A percentile compares a stretch with the other conserved stretches of the same genome.
Evolutionary conservation across 192 early-diverging fungal species (phyloP).

Genomic region (Umbelopsis sp.): DNA sequence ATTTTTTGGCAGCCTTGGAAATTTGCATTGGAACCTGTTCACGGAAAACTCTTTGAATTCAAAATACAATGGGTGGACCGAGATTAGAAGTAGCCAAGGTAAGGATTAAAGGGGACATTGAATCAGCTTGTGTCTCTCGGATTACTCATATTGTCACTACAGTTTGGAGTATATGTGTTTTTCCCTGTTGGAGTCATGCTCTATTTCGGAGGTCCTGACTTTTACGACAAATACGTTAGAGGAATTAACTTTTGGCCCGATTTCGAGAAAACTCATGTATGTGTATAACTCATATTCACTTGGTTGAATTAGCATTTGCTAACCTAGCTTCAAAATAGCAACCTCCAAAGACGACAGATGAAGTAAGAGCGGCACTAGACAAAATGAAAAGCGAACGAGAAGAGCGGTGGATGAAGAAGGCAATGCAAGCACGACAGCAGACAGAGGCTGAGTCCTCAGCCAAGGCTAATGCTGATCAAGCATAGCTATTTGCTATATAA

Average conservation of each 20-base stretch:
- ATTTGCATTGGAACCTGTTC: not conserved
- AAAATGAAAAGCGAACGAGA: constrained; percentile 43
- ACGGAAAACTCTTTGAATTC: not conserved
- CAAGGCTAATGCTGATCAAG: not conserved
- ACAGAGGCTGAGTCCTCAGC: not conserved
- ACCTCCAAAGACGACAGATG: constrained; percentile 45
- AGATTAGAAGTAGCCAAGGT: constrained; percentile 50
- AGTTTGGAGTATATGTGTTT: constrained; percentile 58
- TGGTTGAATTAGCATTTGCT: not conserved
- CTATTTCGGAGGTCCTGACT: constrained; percentile 52
- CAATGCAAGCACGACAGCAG: constrained; percentile 22
- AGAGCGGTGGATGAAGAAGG: constrained; percentile 38
- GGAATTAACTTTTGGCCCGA: constrained; percentile 49
- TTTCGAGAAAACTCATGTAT: constrained; percentile 38
- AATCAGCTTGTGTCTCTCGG: not conserved
- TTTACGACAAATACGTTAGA: constrained; percentile 50
- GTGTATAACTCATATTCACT: not conserved
- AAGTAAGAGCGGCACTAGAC: constrained; percentile 39
- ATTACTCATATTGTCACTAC: constrained; percentile 12
- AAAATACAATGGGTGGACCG: constrained; percentile 44
- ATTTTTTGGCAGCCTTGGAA: not conserved
- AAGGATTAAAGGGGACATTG: not conserved
- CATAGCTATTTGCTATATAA: not conserved
- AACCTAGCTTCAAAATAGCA: constrained; percentile 20
- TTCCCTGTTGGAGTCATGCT: constrained; percentile 54